Conservation (phyloP, 129 eudicot species). For the Cynara cardunculus region DNA sequence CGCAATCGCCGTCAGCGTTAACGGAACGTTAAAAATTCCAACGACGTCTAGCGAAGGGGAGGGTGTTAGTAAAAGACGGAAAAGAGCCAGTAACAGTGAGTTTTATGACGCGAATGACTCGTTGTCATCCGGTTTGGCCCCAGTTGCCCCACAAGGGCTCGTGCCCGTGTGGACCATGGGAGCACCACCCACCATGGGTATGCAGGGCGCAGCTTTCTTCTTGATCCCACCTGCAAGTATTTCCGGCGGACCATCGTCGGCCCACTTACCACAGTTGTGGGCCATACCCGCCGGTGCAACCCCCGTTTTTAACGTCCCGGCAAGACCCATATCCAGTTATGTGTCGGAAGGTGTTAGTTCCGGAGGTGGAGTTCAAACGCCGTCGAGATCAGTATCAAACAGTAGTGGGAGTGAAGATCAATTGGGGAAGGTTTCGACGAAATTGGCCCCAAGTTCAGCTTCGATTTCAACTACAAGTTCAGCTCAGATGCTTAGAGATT, state of each 20-base stretch:
- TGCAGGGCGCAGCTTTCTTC: slow-evolving; percentile 43
- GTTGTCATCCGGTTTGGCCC: slow-evolving; percentile 38
- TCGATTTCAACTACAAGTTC: slow-evolving; percentile 9
- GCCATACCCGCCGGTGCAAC: slow-evolving; percentile 60
- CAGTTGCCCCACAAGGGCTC: slow-evolving; percentile 45
- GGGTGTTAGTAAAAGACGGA: slow-evolving; percentile 31
- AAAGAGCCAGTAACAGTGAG: slow-evolving; percentile 42
- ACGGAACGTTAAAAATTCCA: slow-evolving; percentile 36
- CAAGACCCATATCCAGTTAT: slow-evolving; percentile 40
- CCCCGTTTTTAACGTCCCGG: slow-evolving; percentile 47
- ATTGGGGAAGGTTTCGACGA: slow-evolving; percentile 10
- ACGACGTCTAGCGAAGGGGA: slow-evolving; percentile 18
- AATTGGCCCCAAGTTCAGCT: slow-evolving; percentile 42
- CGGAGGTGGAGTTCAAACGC: slow-evolving; percentile 3
- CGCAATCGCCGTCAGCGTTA: slow-evolving; percentile 32
- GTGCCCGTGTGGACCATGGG: slow-evolving; percentile 58
- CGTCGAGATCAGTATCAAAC: slow-evolving; percentile 16
- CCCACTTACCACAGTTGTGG: slow-evolving; percentile 52
- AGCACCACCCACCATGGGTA: slow-evolving; percentile 24
- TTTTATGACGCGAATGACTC: slow-evolving; percentile 41
- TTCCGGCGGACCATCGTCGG: slow-evolving; percentile 7
- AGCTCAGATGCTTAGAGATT: slow-evolving; percentile 42
- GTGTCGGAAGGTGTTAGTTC: slow-evolving; percentile 26
- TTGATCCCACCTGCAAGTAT: slow-evolving; percentile 43
- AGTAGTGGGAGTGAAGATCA: slow-evolving; percentile 22